Conservation (phyloP, 1,284 basidiomycete species). For the Ganoderma multipileum region DNA sequence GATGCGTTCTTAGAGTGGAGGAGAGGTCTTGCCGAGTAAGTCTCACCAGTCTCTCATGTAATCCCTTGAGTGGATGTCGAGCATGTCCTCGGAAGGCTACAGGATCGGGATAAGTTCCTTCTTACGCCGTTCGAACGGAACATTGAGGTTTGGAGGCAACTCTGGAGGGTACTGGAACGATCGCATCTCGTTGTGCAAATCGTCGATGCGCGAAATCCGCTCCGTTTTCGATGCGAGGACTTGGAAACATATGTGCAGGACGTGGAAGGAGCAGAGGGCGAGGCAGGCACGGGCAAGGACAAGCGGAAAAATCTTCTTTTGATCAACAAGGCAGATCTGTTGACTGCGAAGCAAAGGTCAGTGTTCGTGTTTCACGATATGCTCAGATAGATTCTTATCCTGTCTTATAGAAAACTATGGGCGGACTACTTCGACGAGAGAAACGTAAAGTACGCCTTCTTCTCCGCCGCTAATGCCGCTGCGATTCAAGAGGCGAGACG, state of each 20-base stretch:
- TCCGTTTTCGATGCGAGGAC: conserved; percentile 92
- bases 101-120: conserved; percentile 82
- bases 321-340: conserved; percentile 96
- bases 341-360: conserved; percentile 88
- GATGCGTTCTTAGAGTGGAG: conserved; percentile 92
- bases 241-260: conserved; percentile 88
- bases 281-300: conserved; percentile 77
- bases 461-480: conserved; percentile 92
- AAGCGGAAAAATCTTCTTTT: conserved; percentile 82
- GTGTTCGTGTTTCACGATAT: conserved; percentile 25
- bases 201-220: conserved; percentile 93
- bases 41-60: conserved; percentile 26
- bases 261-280: conserved; percentile 79
- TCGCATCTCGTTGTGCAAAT: conserved; percentile 96
- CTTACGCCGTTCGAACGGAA: conserved; percentile 97
- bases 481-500: conserved; percentile 80
- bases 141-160: conserved; percentile 94
- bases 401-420: conserved; percentile 70
- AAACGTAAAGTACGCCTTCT: conserved; percentile 90
- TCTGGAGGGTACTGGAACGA: conserved; percentile 94
- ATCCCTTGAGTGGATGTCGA: not conserved
- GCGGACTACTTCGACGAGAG: conserved; percentile 93
- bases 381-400: not conserved
- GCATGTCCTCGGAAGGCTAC: conserved; percentile 58
- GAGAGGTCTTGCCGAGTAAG: conserved; percentile 87